Base-by-base conservation (phyloP, 192 early-diverging fungal species). In the Mortierella claussenii region DNA sequence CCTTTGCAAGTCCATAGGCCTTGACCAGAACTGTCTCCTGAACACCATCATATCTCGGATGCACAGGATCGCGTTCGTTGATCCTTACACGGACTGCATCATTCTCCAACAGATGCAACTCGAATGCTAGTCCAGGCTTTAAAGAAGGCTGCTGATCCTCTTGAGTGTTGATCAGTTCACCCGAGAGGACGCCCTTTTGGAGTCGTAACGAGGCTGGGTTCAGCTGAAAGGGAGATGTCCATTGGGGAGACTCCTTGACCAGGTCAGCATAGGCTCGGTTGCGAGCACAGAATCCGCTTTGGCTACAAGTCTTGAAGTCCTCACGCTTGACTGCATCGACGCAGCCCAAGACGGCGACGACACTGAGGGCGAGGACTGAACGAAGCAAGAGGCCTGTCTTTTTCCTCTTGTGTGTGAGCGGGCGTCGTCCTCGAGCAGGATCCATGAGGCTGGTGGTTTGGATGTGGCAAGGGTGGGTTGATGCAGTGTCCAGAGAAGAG, bases 281-380 rank as follows among this genome's bases (percentile, higher is more conserved):
- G 42, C 97, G 91, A 12, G 81, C 69, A 78, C 96, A 98, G 73
- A 99, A 99, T 6, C 89, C 90, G 27, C 88, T 87, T 53, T 98
- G 92, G 26, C 88, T 79, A 78, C 96, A 97, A 0, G 83, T 91
- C 74, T 95, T 97, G 70, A 99, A 99, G 76, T 99, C 96, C 61
- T 92, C 90, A 18, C 68, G 74, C 62, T 94, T 94, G 46, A 92
- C 87, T 0, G 88, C 91, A 13, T 50, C 43, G n/a, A 52, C 64
- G 18, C 53, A 69, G 6, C 28, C 58, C 12, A 66, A 24, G n/a
- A n/a, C n/a, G n/a, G n/a, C n/a, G 31, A 60, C 71, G 26, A 75
- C 49, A 6, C 71, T 63, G 17, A 75, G 50, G n/a, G 63, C 71
- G 3, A 75, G 56, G 51, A 60, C 71, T 18, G 71, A 66, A 27